phyloP scores from a whole-genome alignment of 768 basidiomycete species.

The Termitomyces sp. region DNA sequence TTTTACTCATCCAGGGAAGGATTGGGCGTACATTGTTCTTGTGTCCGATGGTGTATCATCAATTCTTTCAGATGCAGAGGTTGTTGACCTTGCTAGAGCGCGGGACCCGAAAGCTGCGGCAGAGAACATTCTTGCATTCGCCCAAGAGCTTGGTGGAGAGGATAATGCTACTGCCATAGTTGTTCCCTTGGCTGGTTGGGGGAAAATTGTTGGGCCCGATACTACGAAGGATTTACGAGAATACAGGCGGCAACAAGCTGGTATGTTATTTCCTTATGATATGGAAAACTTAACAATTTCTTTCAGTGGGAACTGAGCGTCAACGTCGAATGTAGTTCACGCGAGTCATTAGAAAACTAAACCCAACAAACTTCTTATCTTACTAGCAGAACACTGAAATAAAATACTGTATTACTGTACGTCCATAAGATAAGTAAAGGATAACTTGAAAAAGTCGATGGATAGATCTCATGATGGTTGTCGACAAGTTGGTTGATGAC shows the following conservation, averaged over 20 bases:
- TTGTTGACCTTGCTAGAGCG: slow-evolving; percentile 84
- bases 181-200: slow-evolving; percentile 92
- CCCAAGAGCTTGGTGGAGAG: slow-evolving; percentile 82
- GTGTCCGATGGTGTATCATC: slow-evolving; percentile 95
- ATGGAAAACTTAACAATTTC: not conserved
- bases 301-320: slow-evolving; percentile 59
- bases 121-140: slow-evolving; percentile 75
- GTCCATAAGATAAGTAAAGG: too few species aligned
- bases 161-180: slow-evolving; percentile 94
- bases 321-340: slow-evolving; percentile 63
- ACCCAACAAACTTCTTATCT: too few species aligned
- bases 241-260: slow-evolving; percentile 67
- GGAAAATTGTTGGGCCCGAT: slow-evolving; percentile 74
- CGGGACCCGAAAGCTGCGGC: slow-evolving; percentile 78
- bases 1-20: slow-evolving; percentile 45
- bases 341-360: not conserved
- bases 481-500: not conserved
- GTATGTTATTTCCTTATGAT: slow-evolving; percentile 28
- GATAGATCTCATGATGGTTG: too few species aligned
- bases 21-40: slow-evolving; percentile 85
- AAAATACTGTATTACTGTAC: too few species aligned
- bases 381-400: not conserved
- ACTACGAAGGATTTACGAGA: slow-evolving; percentile 79
- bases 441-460: too few species aligned
- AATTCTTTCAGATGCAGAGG: slow-evolving; percentile 89